Base-by-base conservation (phyloP, 495 filamentous ascomycete genomes). In the Halenospora varia region DNA sequence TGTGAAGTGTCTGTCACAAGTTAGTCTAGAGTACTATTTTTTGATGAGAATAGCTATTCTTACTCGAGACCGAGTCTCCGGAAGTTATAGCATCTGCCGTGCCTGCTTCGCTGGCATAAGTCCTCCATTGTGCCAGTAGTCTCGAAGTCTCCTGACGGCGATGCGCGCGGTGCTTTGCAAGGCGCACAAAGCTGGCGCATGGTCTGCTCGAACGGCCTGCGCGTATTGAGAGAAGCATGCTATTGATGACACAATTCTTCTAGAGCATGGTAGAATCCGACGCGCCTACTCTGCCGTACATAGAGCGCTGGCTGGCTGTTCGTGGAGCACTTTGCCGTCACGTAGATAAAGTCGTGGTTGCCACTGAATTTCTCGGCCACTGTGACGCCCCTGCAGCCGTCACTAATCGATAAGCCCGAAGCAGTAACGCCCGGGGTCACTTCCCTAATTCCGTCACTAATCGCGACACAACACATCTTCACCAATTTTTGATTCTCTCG, bases 151-250 rank as follows among this genome's bases (percentile, higher is more conserved):
- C 56, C 19, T 53, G 55, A 49, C 51, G 54, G n/a, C 48, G 46
- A 62, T 62, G 65, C 59, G 62, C 65, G 50, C 60, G 56, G 29
- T 57, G 62, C 42, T 48, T 59, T 65, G 62, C 62, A 53, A 64
- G 51, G 24, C 50, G 39, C 23, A 64, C 59, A 55, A 60, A 65
- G 46, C 59, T 61, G 10, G 56, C 53, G 45, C 59, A 56, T 42
- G 62, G 59, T 42, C 57, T 62, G 35, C 50, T 62, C 17, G 56
- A 56, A 62, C 54, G 55, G 47, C 64, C 59, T 55, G 55, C 61
- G 53, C 64, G 61, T 46, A 57, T 35, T 60, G 64, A 60, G 48
- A 57, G 61, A 48, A 67, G 61, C 64, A 67, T 64, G 48, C 23
- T 66, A 55, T 51, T 20, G 49, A 40, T 25, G 3, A 41, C 35